Evolutionary conservation across 2,329 filamentous ascomycete species (phyloP), one percentile per base, ranked within the genome.

Genomic region (Penicillium freii): DNA sequence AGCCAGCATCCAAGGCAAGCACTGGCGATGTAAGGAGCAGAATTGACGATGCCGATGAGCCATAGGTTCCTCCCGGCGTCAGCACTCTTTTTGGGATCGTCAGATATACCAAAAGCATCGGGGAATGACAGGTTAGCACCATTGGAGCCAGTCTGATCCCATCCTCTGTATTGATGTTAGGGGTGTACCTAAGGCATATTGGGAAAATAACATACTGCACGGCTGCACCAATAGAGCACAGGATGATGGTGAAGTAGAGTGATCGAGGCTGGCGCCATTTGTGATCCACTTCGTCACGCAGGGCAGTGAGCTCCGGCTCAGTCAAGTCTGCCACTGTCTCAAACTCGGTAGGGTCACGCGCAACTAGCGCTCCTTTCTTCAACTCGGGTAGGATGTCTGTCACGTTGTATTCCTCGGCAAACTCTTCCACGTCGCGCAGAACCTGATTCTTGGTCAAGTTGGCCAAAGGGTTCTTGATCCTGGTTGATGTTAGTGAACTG

Each of bases 11-110:
- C 85, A 10, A 84, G 74, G 57, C 76, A 75, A 3, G 78, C 76
- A 64, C 76, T 77, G 19, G 80, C 81, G 50, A 86, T 76, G 53
- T 86, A 83, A 0, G 81, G 81, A 40, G 77, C 84, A 13, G 77
- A 68, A 58, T 91, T 91, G 60, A 91, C 77, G 2, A 89, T 73
- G 44, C 88, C 88, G n/a, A 89, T 77, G 34, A 89, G 76, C 78
- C 83, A 85, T 19, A 77, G 76, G 65, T 86, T 81, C 39, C 71
- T 71, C 11, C 75, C 73, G 4, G 54, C 54, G 1, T 57, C 29
- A 42, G 70, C 70, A 13, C 62, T 66, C 23, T 69, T 46, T 55
- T 81, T 70, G 2, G 72, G 69, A 27, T 52, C 50, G 5, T 56
- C 53, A 2, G 53, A 56, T 10, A 81, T 84, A 39, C 73, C 74